A percentile compares a stretch with the other conserved stretches of the same genome.
Evolutionary conservation across 2,329 filamentous ascomycete species (phyloP).

Genomic region (Diaporthe eres): DNA sequence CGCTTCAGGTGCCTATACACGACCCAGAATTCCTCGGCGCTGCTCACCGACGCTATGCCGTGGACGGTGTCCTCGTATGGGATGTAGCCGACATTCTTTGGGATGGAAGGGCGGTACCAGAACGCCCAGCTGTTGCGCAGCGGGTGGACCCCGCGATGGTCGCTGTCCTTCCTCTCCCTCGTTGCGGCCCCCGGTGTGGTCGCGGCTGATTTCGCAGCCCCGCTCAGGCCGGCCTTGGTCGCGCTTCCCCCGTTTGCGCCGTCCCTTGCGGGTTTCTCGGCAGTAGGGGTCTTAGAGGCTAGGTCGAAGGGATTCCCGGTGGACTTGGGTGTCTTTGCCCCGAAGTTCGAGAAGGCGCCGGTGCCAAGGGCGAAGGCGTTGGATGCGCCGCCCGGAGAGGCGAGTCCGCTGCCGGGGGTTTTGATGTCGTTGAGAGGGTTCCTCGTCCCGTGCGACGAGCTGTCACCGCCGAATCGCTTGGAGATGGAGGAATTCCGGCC

Average conservation of each 20-base stretch:
- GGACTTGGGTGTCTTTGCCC: slow-evolving; percentile 90
- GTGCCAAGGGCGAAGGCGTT: slow-evolving; percentile 95
- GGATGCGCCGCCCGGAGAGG: slow-evolving; percentile 83
- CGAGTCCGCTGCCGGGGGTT: slow-evolving; percentile 76
- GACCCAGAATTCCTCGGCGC: slow-evolving; percentile 91
- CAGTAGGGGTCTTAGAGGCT: slow-evolving; percentile 71
- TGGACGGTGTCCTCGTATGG: slow-evolving; percentile 98
- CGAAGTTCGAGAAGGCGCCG: slow-evolving; percentile 97
- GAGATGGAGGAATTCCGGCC: slow-evolving; percentile 74
- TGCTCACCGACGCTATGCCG: slow-evolving; percentile 84
- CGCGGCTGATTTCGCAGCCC: slow-evolving; percentile 55
- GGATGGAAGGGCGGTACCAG: slow-evolving; percentile 97
- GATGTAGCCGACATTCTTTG: slow-evolving; percentile 87
- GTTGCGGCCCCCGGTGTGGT: slow-evolving; percentile 56
- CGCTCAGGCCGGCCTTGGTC: slow-evolving; percentile 63
- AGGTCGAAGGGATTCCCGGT: slow-evolving; percentile 85
- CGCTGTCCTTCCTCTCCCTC: slow-evolving; percentile 39
- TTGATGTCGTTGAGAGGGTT: slow-evolving; percentile 86
- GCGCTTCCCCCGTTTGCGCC: slow-evolving; percentile 49
- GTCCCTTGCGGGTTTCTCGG: slow-evolving; percentile 75
- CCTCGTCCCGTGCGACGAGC: slow-evolving; percentile 79
- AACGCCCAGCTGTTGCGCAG: slow-evolving; percentile 94
- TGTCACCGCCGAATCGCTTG: slow-evolving; percentile 82
- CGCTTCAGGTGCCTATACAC: slow-evolving; percentile 92
- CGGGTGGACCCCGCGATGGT: slow-evolving; percentile 60